phyloP scores from a whole-genome alignment of 371 early-diverging fungal genomes.

The Catenaria anguillulae region DNA sequence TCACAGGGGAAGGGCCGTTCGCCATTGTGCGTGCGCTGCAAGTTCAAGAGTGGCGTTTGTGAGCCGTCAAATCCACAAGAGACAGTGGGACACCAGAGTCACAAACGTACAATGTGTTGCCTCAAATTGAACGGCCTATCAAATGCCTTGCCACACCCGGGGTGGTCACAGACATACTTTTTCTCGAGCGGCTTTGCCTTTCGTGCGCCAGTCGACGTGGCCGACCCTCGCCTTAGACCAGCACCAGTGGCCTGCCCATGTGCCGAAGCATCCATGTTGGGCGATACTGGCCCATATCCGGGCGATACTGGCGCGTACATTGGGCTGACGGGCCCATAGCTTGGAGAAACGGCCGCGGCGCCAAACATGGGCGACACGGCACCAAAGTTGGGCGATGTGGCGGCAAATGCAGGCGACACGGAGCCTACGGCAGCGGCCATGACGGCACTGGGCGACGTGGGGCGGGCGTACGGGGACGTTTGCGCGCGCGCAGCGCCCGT shows the following conservation, averaged over 20 bases:
- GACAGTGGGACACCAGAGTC: neutral
- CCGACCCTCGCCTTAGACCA: neutral
- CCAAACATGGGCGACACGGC: neutral
- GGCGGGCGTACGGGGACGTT: neutral
- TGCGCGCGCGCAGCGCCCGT: no score
- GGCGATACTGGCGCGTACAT: no score
- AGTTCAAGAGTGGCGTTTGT: no score
- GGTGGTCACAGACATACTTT: neutral
- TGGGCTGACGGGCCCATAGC: neutral
- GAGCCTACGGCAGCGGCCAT: no score
- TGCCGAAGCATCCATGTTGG: no score
- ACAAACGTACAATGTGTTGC: neutral
- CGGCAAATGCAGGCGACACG: neutral
- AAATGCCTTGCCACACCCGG: conserved; percentile 7
- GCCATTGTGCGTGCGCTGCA: neutral
- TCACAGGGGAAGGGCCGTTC: neutral
- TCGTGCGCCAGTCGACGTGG: neutral
- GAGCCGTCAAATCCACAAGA: no score
- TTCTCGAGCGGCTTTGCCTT: neutral
- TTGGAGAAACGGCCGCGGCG: neutral
- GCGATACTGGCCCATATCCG: no score
- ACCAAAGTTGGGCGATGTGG: neutral
- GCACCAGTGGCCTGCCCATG: no score
- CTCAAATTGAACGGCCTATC: conserved; percentile 1
- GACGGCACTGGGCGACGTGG: neutral